Evolutionary conservation across 2,329 filamentous ascomycete genomes (phyloP), one percentile per base, ranked within the genome.

Genomic region (Tolypocladium guangdongense): DNA sequence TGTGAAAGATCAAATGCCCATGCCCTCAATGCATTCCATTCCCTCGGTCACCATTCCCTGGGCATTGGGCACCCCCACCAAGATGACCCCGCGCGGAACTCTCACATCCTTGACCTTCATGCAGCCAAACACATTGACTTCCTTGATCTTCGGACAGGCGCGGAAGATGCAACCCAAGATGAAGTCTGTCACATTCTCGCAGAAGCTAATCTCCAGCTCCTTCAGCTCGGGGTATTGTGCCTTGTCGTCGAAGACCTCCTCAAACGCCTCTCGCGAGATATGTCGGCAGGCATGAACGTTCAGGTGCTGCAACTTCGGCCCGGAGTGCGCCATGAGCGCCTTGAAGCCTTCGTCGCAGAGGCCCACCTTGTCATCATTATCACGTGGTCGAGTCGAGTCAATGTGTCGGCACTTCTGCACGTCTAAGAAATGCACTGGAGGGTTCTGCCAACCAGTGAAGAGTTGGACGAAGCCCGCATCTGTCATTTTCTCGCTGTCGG

Each of bases 271-370:
- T 36, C 78, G 75, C 1, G 82, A 78, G 57, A 97, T 91, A 66
- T 96, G 87, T 3, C 92, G 85, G 64, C 90, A 95, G 0, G 86
- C 88, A 16, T 88, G 81, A n/a, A 96, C 74, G 63, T 95, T 88
- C 36, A 97, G 74, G 41, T 78, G 73, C 55, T 77, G 76, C 2
- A 97, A 69, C 12, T 71, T 74, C 1, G 71, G 64, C 4, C 88
- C 88, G 0, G 90, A 96, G 65, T 96, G 92, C 0, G 74, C 71
- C 88, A 96, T 96, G 45, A 96, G 71, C 0, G 89, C 88, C 58
- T 78, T 74, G 71, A 97, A 92, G 0, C 87, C 90, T 7, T 78
- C 70, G 0, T 83, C 86, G 51, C 86, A 89, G 35, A 96, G 76
- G 2, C 91, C 92, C 46, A 92, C 71, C 27, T 78, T 76, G 53